phyloP scores from a whole-genome alignment of 2,329 filamentous ascomycete species.

The Colletotrichum sp. region DNA sequence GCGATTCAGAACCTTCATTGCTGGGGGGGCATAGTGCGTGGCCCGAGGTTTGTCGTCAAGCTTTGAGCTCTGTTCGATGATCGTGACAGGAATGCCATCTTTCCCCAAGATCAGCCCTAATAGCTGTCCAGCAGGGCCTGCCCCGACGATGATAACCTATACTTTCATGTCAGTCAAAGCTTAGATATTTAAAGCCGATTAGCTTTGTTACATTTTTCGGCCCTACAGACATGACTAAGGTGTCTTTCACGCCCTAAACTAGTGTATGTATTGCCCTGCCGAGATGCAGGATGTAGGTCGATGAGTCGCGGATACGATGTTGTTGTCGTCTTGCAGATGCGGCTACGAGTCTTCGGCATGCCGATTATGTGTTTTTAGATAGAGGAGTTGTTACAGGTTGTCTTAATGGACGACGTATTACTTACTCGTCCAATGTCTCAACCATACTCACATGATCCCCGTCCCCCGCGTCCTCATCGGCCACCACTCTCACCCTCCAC shows the following conservation, averaged over 20 bases:
- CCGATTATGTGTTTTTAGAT: background rate
- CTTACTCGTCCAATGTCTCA: background rate
- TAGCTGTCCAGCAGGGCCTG: slow-evolving; percentile 51
- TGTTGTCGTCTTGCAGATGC: background rate
- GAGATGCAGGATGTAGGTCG: background rate
- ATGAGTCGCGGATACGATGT: background rate
- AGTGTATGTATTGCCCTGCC: background rate
- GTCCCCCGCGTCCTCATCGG: background rate
- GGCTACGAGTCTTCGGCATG: background rate
- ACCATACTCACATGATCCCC: background rate
- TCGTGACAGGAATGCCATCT: slow-evolving; percentile 52
- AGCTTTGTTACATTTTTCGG: background rate
- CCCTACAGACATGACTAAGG: background rate
- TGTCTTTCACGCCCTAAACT: background rate
- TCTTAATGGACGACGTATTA: background rate
- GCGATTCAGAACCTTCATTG: slow-evolving; percentile 58
- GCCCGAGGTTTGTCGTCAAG: slow-evolving; percentile 65
- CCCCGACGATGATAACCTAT: slow-evolving; percentile 45
- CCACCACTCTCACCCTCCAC: background rate
- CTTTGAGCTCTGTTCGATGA: slow-evolving; percentile 57
- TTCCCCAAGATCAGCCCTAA: slow-evolving; percentile 39
- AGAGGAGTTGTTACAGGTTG: background rate
- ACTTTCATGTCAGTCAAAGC: background rate
- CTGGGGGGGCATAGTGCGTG: slow-evolving; percentile 63
- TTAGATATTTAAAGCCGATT: background rate